These are phyloP conservation scores for Rhodotorula kratochvilovae DNA, from an alignment of 768 basidiomycete genomes.

Conservation along the genomic window DNA sequence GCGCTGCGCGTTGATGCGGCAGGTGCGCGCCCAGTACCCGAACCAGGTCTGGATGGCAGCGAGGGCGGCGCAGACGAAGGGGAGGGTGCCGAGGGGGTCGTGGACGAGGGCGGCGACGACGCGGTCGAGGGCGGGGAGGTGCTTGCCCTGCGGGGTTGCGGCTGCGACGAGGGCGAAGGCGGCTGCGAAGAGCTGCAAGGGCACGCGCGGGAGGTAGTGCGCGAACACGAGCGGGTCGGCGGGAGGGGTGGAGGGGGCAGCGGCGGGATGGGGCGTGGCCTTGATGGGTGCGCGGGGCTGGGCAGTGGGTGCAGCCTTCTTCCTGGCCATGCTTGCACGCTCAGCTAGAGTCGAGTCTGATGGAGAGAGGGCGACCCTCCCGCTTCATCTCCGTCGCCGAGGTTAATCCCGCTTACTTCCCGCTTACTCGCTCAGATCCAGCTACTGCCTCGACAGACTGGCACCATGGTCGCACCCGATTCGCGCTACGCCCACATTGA, in stretches of 20 bases:
- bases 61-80: slow-evolving; percentile 13
- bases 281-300: neutral
- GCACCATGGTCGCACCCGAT: neutral
- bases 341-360: too few species aligned
- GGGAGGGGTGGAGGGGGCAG: neutral
- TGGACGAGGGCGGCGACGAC: slow-evolving; percentile 16
- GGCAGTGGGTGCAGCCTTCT: neutral
- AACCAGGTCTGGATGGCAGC: slow-evolving; percentile 32
- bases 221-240: slow-evolving; percentile 20
- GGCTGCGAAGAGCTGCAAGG: slow-evolving; percentile 32
- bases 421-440: too few species aligned
- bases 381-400: too few species aligned
- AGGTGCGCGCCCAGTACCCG: slow-evolving; percentile 25
- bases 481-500: slow-evolving; percentile 15
- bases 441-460: too few species aligned
- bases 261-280: neutral
- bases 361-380: too few species aligned
- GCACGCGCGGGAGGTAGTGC: slow-evolving; percentile 31
- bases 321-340: neutral
- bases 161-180: slow-evolving; percentile 17
- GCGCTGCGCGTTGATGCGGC: neutral
- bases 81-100: slow-evolving; percentile 22
- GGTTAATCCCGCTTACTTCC: too few species aligned
- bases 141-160: neutral
- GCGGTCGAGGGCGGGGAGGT: neutral